Conservation (phyloP, 2,329 filamentous ascomycete species). For the Colletotrichum cuscutae region DNA sequence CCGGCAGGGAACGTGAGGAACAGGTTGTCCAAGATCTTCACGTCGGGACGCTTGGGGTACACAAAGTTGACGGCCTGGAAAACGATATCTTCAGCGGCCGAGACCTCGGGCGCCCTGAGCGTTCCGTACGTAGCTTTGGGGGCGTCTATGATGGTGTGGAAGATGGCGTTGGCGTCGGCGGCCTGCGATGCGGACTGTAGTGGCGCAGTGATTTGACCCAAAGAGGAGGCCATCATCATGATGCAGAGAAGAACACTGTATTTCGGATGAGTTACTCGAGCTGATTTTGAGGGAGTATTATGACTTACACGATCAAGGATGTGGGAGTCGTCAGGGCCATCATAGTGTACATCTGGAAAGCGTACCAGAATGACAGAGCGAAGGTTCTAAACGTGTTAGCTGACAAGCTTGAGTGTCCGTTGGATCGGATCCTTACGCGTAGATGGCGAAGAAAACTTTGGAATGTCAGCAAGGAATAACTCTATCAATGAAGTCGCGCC, state of each 20-base stretch:
- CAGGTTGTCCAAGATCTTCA: slow-evolving; percentile 45
- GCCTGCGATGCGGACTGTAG: slow-evolving; percentile 48
- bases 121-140: slow-evolving; percentile 51
- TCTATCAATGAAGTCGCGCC: background rate
- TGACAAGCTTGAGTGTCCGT: background rate
- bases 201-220: slow-evolving; percentile 47
- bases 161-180: slow-evolving; percentile 47
- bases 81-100: slow-evolving; percentile 61
- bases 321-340: slow-evolving; percentile 36
- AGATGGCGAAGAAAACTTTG: slow-evolving; percentile 36
- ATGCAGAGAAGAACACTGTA: slow-evolving; percentile 38
- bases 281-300: background rate
- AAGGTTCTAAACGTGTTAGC: slow-evolving; percentile 34
- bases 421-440: slow-evolving; percentile 29
- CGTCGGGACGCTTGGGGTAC: slow-evolving; percentile 48
- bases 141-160: slow-evolving; percentile 56
- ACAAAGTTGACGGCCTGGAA: slow-evolving; percentile 45
- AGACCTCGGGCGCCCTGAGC: slow-evolving; percentile 61
- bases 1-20: slow-evolving; percentile 46
- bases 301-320: slow-evolving; percentile 38
- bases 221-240: slow-evolving; percentile 43
- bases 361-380: slow-evolving; percentile 38
- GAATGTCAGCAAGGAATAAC: background rate
- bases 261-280: background rate
- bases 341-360: slow-evolving; percentile 36